phyloP scores from a whole-genome alignment of 208 protist genomes.

The Trypanosoma avium region DNA sequence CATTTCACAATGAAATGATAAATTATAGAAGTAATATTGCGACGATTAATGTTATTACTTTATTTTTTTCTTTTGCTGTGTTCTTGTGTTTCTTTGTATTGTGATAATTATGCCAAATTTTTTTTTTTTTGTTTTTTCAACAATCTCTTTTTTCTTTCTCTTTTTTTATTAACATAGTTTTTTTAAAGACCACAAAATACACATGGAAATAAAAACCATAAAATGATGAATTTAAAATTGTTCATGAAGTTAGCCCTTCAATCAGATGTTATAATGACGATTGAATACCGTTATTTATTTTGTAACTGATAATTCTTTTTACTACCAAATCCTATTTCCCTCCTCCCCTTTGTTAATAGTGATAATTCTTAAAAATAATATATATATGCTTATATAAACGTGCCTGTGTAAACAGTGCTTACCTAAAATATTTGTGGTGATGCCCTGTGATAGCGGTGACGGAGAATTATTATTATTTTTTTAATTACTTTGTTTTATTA shows the following conservation, averaged over 20 bases:
- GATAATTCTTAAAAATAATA: neutral
- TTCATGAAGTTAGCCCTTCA: slow-evolving; percentile 28
- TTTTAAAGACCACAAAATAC: neutral
- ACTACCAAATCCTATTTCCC: neutral
- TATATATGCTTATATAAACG: slow-evolving; percentile 1
- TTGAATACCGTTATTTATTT: slow-evolving; percentile 14
- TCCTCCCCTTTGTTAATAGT: neutral
- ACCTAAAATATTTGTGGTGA: neutral
- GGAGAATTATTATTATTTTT: neutral
- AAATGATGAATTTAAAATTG: neutral
- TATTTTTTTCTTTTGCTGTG: neutral
- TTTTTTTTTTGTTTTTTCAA: neutral
- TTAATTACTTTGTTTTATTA: neutral
- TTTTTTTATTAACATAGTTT: neutral
- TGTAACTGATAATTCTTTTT: slow-evolving; percentile 13
- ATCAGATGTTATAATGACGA: slow-evolving; percentile 14
- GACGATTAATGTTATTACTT: no score
- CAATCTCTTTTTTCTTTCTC: slow-evolving; percentile 5
- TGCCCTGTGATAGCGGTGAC: slow-evolving; percentile 17
- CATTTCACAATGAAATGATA: neutral
- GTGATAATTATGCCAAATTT: neutral
- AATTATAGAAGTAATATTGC: neutral
- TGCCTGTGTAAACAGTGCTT: slow-evolving; percentile 24
- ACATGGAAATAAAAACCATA: neutral
- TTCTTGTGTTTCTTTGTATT: no score